phyloP scores from a whole-genome alignment of 75 land plant species.

The Pinus tabuliformis region DNA sequence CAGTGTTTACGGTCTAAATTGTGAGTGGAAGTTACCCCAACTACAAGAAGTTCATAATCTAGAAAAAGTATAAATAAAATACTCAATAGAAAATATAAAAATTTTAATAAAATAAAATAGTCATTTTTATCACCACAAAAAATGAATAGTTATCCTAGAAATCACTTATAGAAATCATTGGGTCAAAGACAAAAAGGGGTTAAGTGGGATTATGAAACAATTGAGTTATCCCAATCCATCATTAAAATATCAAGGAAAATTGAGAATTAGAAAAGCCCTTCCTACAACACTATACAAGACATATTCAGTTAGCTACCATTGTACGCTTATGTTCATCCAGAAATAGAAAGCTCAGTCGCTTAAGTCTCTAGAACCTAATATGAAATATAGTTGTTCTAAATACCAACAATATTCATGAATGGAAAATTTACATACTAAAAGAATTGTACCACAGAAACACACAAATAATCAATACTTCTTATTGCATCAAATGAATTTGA shows the following conservation, averaged over 20 bases:
- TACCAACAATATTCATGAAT: no score
- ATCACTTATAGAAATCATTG: no score
- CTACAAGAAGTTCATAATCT: background rate
- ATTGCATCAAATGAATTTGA: constrained; percentile 81
- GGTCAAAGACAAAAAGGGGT: no score
- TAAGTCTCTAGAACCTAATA: no score
- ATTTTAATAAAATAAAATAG: no score
- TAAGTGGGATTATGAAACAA: no score
- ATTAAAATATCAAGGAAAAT: background rate
- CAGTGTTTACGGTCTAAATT: background rate
- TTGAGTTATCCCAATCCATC: no score
- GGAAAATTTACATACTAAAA: constrained; percentile 64
- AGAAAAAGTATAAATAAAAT: background rate
- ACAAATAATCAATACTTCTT: constrained; percentile 87
- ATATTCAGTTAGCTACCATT: background rate
- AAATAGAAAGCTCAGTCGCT: background rate
- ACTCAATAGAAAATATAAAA: background rate
- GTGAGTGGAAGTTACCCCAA: background rate
- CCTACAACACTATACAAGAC: background rate
- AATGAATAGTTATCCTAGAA: no score
- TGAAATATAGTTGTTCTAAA: no score
- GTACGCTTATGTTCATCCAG: background rate
- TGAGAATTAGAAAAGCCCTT: background rate
- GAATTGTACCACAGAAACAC: constrained; percentile 78
- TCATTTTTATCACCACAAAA: no score